Evolutionary conservation across 306 rosid genomes (phyloP).

Genomic region (Quercus glauca): DNA sequence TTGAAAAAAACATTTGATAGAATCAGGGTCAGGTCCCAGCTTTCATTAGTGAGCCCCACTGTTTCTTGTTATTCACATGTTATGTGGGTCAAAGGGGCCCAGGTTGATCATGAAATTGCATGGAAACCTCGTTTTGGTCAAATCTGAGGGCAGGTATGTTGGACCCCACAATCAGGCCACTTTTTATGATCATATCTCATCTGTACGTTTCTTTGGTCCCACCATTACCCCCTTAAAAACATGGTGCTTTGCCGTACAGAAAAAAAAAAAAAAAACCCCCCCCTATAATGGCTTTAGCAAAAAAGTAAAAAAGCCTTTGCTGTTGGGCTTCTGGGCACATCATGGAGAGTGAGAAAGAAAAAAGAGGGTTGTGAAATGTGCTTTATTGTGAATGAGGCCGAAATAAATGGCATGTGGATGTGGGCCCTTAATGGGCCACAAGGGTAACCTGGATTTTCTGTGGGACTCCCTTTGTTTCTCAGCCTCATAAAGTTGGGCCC

Average conservation of each 20-base stretch:
- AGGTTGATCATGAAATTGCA: conserved; percentile 13
- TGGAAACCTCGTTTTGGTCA: neutral
- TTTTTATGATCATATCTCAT: neutral
- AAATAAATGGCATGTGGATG: neutral
- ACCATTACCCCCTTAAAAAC: neutral
- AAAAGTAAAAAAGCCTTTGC: conserved; percentile 7
- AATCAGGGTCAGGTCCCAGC: conserved; percentile 20
- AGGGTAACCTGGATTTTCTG: neutral
- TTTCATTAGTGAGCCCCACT: conserved; percentile 24
- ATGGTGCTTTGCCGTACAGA: conserved; percentile 31
- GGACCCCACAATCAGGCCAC: neutral
- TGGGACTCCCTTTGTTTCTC: conserved; percentile 22
- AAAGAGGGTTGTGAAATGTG: neutral
- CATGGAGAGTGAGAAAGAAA: neutral
- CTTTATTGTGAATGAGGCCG: neutral
- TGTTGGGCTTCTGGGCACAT: conserved; percentile 46
- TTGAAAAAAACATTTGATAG: neutral
- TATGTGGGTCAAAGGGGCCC: conserved; percentile 19
- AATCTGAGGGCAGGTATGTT: neutral
- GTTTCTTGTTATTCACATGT: conserved; percentile 36
- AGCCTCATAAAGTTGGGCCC: conserved; percentile 38
- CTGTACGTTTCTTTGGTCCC: conserved; percentile 13
- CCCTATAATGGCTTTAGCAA: conserved; percentile 21
- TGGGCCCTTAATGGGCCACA: conserved; percentile 31
- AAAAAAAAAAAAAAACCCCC: too few species aligned